phyloP scores from a whole-genome alignment of 768 basidiomycete genomes.

The Tylopilus vinaceipallidus region DNA sequence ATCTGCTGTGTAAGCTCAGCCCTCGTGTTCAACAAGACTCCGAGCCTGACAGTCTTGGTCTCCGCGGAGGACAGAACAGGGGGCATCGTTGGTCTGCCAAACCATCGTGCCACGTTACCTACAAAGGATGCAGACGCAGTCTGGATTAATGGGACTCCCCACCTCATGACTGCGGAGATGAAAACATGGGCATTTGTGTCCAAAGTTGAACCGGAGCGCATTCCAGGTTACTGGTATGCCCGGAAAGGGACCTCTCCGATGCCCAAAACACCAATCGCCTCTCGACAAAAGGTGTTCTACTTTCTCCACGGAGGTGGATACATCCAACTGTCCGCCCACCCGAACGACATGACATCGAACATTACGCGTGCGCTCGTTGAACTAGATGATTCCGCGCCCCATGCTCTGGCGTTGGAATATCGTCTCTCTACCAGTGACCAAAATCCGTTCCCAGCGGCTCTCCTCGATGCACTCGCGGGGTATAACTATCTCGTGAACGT shows the following conservation, averaged over 20 bases:
- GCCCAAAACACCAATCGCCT: slow-evolving; percentile 36
- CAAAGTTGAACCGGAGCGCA: slow-evolving; percentile 38
- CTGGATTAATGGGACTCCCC: slow-evolving; percentile 34
- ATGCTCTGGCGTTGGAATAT: slow-evolving; percentile 68
- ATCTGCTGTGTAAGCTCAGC: slow-evolving; percentile 17
- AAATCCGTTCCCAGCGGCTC: slow-evolving; percentile 70
- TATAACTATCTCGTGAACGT: slow-evolving; percentile 65
- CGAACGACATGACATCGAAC: slow-evolving; percentile 44
- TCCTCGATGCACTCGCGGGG: slow-evolving; percentile 72
- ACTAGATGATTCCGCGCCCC: slow-evolving; percentile 41
- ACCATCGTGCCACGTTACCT: slow-evolving; percentile 9
- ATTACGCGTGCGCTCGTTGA: slow-evolving; percentile 49
- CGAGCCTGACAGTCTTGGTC: not conserved
- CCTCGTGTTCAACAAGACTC: not conserved
- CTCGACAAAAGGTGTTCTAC: slow-evolving; percentile 58
- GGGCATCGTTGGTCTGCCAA: slow-evolving; percentile 5
- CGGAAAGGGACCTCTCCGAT: slow-evolving; percentile 37
- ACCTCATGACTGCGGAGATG: slow-evolving; percentile 33
- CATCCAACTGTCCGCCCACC: slow-evolving; percentile 52
- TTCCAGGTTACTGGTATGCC: slow-evolving; percentile 60
- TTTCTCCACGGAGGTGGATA: slow-evolving; percentile 67
- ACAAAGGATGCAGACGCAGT: slow-evolving; percentile 17
- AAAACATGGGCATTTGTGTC: slow-evolving; percentile 30
- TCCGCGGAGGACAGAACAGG: slow-evolving; percentile 8
- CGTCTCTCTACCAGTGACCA: slow-evolving; percentile 40